A percentile compares a stretch with the other conserved stretches of the same genome.
These are phyloP conservation scores for Trametes maxima DNA, from an alignment of 768 basidiomycete genomes.

Conservation along the genomic window DNA sequence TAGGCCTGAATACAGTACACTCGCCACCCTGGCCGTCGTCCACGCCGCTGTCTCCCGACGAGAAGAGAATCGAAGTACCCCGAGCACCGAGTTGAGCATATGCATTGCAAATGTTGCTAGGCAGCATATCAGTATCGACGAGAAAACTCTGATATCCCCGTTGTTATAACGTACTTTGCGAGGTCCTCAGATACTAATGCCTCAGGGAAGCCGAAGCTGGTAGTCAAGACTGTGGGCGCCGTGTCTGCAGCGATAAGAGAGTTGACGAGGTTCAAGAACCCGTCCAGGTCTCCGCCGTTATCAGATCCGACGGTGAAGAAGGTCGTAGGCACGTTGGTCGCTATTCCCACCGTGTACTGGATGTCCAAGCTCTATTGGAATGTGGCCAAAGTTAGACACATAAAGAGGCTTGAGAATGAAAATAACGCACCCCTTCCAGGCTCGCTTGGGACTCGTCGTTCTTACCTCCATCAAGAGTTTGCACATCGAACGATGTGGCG, in stretches of 20 bases:
- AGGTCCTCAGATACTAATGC: conserved; percentile 18
- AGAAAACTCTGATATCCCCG: conserved; percentile 35
- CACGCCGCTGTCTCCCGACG: conserved; percentile 40
- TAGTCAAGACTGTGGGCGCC: conserved; percentile 36
- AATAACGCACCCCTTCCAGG: conserved; percentile 11
- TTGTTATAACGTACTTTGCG: conserved; percentile 39
- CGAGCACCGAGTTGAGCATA: conserved; percentile 37
- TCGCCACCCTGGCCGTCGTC: conserved; percentile 27
- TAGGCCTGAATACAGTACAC: conserved; percentile 36
- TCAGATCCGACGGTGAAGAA: conserved; percentile 15
- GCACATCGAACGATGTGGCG: conserved; percentile 7
- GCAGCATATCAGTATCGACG: background rate
- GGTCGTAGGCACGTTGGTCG: conserved; percentile 20
- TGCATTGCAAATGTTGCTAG: conserved; percentile 35
- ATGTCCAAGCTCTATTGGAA: conserved; percentile 18
- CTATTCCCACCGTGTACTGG: conserved; percentile 25
- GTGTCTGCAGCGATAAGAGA: conserved; percentile 23
- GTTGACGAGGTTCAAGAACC: conserved; percentile 37
- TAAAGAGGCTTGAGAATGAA: background rate
- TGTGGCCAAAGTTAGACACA: background rate
- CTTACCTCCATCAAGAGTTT: conserved; percentile 12
- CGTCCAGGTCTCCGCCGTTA: conserved; percentile 32
- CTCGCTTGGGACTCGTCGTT: conserved; percentile 17
- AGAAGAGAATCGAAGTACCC: conserved; percentile 38
- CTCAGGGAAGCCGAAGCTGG: conserved; percentile 44